phyloP scores from a whole-genome alignment of 306 rosid genomes.

The Purshia tridentata region DNA sequence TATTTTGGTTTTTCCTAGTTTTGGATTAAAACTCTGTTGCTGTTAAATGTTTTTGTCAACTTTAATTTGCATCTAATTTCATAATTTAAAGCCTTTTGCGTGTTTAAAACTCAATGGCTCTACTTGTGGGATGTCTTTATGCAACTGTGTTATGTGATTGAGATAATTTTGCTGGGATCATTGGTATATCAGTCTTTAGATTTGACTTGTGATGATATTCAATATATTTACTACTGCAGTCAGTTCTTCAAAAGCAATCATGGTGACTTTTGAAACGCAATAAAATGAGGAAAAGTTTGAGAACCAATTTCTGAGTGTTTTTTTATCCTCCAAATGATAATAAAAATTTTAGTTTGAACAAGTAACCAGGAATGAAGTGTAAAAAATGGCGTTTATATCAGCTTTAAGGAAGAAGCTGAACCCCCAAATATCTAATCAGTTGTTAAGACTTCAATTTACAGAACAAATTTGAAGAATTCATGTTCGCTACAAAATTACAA shows the following conservation, averaged over 20 bases:
- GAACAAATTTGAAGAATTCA: background rate
- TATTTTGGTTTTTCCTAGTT: background rate
- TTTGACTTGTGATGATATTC: no score
- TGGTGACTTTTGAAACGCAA: background rate
- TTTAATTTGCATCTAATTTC: background rate
- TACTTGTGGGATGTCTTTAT: background rate
- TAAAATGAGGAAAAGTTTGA: background rate
- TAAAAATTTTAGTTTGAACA: background rate
- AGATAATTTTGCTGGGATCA: no score
- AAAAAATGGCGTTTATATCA: background rate
- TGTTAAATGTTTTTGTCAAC: background rate
- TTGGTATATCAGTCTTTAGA: no score
- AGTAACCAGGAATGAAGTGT: background rate
- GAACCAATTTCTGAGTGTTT: background rate
- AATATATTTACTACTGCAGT: background rate
- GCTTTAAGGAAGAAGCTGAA: background rate
- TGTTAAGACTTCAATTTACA: background rate
- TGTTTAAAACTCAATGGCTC: background rate
- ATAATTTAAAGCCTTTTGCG: background rate
- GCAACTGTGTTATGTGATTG: no score
- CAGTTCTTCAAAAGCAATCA: background rate
- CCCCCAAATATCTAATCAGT: background rate
- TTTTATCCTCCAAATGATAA: background rate
- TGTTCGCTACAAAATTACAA: background rate
- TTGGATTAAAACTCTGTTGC: background rate